phyloP scores from a whole-genome alignment of 495 filamentous ascomycete species.

The Penicillium ochrochloron region DNA sequence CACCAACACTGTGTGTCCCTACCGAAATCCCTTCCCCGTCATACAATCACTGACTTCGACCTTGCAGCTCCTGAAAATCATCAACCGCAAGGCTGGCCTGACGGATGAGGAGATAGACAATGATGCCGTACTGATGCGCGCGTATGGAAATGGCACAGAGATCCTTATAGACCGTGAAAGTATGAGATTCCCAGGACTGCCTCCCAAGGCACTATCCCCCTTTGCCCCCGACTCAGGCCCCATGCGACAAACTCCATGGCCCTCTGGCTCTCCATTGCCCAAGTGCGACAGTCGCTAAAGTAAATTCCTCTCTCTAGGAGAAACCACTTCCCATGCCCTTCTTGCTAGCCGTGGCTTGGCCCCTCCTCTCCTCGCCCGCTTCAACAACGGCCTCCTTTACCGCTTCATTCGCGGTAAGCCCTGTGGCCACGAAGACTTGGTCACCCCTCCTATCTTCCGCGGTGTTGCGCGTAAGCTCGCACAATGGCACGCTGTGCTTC shows the following conservation, averaged over 20 bases:
- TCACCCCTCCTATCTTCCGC: conserved; percentile 70
- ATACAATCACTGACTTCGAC: conserved; percentile 2
- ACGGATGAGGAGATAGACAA: conserved; percentile 78
- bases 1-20: conserved; percentile 81
- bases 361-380: conserved; percentile 85
- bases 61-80: conserved; percentile 75
- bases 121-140: conserved; percentile 87
- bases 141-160: conserved; percentile 93
- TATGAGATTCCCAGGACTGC: conserved; percentile 50
- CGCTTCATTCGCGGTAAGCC: conserved; percentile 81
- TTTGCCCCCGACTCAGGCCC: conserved; percentile 14
- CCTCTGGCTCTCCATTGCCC: conserved; percentile 26
- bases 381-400: conserved; percentile 96
- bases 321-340: conserved; percentile 70
- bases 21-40: neutral
- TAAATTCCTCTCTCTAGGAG: conserved; percentile 56
- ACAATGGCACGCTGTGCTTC: conserved; percentile 89
- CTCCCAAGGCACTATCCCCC: conserved; percentile 7
- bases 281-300: conserved; percentile 46
- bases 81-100: conserved; percentile 78
- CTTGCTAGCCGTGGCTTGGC: conserved; percentile 81
- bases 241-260: conserved; percentile 7
- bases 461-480: conserved; percentile 82
- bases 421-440: conserved; percentile 78
- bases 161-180: conserved; percentile 96